Evolutionary conservation across 2,329 filamentous ascomycete species (phyloP).

Genomic region (Rutstroemia sydowiana): DNA sequence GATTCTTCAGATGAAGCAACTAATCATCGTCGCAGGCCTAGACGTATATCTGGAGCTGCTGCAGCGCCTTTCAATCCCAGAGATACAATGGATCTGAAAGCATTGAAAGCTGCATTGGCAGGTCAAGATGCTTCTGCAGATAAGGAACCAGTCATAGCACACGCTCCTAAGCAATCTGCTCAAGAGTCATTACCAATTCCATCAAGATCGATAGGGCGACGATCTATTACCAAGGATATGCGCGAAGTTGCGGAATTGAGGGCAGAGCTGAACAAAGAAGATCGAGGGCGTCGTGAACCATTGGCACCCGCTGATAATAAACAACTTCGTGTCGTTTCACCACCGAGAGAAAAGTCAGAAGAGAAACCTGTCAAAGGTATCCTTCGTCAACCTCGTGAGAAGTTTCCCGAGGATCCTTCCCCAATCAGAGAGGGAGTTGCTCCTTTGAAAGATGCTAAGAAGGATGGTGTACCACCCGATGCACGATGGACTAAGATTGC

Average conservation of each 20-base stretch:
- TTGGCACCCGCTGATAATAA: slow-evolving; percentile 13
- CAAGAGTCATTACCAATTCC: slow-evolving; percentile 2
- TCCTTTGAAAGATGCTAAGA: slow-evolving; percentile 81
- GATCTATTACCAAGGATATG: slow-evolving; percentile 19
- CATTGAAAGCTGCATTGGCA: slow-evolving; percentile 27
- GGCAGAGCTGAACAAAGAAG: slow-evolving; percentile 18
- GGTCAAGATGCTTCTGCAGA: slow-evolving; percentile 18
- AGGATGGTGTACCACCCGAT: slow-evolving; percentile 66
- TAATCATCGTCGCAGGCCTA: slow-evolving; percentile 12
- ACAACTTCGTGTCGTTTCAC: slow-evolving; percentile 58
- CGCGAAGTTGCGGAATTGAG: slow-evolving; percentile 23
- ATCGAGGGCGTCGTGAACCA: slow-evolving; percentile 19
- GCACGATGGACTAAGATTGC: slow-evolving; percentile 93
- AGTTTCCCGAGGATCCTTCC: slow-evolving; percentile 81
- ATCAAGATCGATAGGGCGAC: slow-evolving; percentile 13
- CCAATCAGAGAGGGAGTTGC: slow-evolving; percentile 84
- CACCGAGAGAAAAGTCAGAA: slow-evolving; percentile 55
- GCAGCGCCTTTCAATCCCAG: slow-evolving; percentile 28
- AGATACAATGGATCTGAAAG: slow-evolving; percentile 29
- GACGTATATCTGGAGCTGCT: slow-evolving; percentile 18
- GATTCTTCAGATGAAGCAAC: slow-evolving; percentile 22
- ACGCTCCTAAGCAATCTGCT: slow-evolving; percentile 11
- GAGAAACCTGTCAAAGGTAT: slow-evolving; percentile 72
- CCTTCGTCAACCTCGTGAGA: slow-evolving; percentile 70
- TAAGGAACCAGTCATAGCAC: slow-evolving; percentile 10